Percentiles rank a stretch among this genome's conserved stretches.
These are phyloP conservation scores for Dalbergia cultrata DNA, from an alignment of 306 rosid genomes.

Conservation along the genomic window DNA sequence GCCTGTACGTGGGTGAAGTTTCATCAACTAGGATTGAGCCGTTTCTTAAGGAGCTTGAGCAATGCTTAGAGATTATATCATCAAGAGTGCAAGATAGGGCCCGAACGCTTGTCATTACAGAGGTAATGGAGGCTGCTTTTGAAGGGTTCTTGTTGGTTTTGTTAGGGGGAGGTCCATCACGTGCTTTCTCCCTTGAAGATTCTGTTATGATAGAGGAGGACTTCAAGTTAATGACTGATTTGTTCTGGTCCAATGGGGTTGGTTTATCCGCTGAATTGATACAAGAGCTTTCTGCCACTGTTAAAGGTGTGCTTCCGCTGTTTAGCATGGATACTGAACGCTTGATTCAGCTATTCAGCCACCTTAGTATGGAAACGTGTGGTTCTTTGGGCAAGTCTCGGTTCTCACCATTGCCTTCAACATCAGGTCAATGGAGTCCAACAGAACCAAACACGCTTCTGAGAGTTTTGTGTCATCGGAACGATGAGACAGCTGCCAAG, in stretches of 20 bases:
- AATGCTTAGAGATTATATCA: constrained; percentile 69
- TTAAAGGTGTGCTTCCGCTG: constrained; percentile 63
- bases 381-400: constrained; percentile 63
- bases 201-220: constrained; percentile 71
- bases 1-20: constrained; percentile 70
- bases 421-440: constrained; percentile 70
- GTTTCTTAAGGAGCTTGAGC: constrained; percentile 82
- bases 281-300: constrained; percentile 55
- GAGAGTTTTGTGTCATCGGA: constrained; percentile 73
- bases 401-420: constrained; percentile 77
- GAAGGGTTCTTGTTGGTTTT: constrained; percentile 83
- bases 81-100: constrained; percentile 76
- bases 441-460: constrained; percentile 86
- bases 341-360: constrained; percentile 67
- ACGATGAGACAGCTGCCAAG: constrained; percentile 76
- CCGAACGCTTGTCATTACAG: constrained; percentile 69
- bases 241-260: constrained; percentile 88
- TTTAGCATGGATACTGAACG: constrained; percentile 55
- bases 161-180: constrained; percentile 90
- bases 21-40: constrained; percentile 74
- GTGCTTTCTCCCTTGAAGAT: constrained; percentile 69
- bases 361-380: constrained; percentile 46
- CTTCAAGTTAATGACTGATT: constrained; percentile 71
- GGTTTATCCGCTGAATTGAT: constrained; percentile 78
- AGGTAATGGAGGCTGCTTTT: constrained; percentile 76